These are phyloP conservation scores for Clarireedia paspali DNA, from an alignment of 2,329 filamentous ascomycete genomes.

Conservation along the genomic window DNA sequence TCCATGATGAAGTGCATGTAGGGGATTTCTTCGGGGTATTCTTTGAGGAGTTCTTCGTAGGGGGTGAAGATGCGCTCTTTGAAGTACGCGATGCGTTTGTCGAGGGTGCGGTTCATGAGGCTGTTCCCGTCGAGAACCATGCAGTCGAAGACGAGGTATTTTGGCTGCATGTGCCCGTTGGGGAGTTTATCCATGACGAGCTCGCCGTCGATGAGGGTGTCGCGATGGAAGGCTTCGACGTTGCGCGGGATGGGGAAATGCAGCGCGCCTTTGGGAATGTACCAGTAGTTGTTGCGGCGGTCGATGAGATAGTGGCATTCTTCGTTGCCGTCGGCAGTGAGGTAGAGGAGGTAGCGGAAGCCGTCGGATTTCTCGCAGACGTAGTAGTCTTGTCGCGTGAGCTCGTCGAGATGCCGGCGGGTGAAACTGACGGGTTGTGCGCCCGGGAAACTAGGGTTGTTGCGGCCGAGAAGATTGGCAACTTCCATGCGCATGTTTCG, in stretches of 20 bases:
- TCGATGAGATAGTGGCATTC: conserved; percentile 92
- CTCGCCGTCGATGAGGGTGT: conserved; percentile 87
- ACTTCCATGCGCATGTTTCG: conserved; percentile 63
- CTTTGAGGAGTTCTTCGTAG: conserved; percentile 54
- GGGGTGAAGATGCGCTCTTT: conserved; percentile 67
- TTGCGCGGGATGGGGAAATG: conserved; percentile 72
- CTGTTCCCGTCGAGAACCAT: conserved; percentile 71
- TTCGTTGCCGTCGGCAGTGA: conserved; percentile 56
- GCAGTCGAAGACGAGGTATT: conserved; percentile 91
- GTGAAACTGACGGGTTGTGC: conserved; percentile 94
- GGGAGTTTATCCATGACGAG: conserved; percentile 75
- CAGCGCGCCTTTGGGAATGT: conserved; percentile 58
- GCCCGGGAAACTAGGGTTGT: conserved; percentile 67
- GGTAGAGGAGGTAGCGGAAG: conserved; percentile 89
- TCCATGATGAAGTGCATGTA: conserved; percentile 74
- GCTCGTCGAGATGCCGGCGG: conserved; percentile 71
- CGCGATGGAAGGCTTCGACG: conserved; percentile 61
- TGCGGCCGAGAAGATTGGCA: conserved; percentile 64
- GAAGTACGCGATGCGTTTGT: conserved; percentile 86
- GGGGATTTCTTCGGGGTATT: conserved; percentile 60
- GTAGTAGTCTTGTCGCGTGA: conserved; percentile 82
- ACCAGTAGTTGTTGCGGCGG: conserved; percentile 96
- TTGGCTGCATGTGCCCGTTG: conserved; percentile 60
- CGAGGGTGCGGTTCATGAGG: conserved; percentile 70
- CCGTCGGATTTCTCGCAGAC: conserved; percentile 98